Conservation (phyloP, 2,329 filamentous ascomycete species). For the Talaromyces islandicus region DNA sequence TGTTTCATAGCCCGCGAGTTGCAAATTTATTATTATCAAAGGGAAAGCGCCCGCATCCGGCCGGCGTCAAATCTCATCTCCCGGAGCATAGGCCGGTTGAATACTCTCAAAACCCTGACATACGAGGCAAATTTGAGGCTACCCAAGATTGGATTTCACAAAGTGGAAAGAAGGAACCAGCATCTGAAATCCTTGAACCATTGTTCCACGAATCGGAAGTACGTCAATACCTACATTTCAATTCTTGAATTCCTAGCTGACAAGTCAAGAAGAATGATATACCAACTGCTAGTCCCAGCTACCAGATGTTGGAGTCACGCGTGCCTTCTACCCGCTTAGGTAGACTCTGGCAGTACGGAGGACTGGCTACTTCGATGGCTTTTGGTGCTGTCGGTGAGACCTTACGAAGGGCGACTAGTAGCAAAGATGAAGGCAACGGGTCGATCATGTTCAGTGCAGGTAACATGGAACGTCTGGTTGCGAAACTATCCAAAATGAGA, state of each 20-base stretch:
- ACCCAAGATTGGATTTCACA: not conserved
- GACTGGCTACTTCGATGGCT: slow-evolving; percentile 90
- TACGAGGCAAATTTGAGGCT: not conserved
- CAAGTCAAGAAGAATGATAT: slow-evolving; percentile 8
- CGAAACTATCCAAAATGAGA: slow-evolving; percentile 91
- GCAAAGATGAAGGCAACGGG: slow-evolving; percentile 50
- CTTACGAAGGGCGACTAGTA: slow-evolving; percentile 71
- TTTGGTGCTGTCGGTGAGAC: slow-evolving; percentile 84
- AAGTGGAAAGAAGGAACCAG: not conserved
- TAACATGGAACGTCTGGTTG: slow-evolving; percentile 89
- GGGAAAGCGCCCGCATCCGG: slow-evolving; percentile 9
- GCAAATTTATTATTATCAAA: slow-evolving; percentile 46
- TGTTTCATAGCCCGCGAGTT: slow-evolving; percentile 57
- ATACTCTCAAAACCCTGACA: not conserved
- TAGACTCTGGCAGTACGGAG: slow-evolving; percentile 89
- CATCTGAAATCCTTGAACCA: not conserved
- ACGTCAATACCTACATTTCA: not conserved
- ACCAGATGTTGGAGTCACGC: slow-evolving; percentile 78
- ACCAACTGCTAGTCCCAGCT: slow-evolving; percentile 33
- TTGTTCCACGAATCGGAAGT: slow-evolving; percentile 1
- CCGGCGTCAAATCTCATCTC: slow-evolving; percentile 11
- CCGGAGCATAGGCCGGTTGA: not conserved
- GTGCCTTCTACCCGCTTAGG: slow-evolving; percentile 85
- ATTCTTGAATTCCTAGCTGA: not conserved
- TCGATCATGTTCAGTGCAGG: slow-evolving; percentile 80